Evolutionary conservation across 306 rosid species (phyloP), one percentile per base, ranked within the genome.

Genomic region (Lathyrus tuberosus): DNA sequence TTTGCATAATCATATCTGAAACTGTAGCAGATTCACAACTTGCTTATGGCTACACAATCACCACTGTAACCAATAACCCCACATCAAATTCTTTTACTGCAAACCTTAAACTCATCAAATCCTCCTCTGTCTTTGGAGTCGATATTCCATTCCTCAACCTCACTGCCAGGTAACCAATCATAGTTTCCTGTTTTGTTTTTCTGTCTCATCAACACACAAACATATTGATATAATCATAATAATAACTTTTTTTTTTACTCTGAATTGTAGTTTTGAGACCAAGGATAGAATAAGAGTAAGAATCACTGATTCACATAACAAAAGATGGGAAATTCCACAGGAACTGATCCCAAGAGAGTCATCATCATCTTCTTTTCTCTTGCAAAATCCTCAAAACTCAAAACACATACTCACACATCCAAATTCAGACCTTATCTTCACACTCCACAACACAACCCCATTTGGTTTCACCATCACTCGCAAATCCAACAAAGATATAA

Each of bases 271-370:
- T 66, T 85, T 83, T 37, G 91, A 92, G 70, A 78, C 66, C 8
- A 61, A 74, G 54, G 84, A 86, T 5, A 77, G 91, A 26, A 41
- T 92, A 18, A 81, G 96, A 56, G 69, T 92, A 37, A 71, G 80
- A 74, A 84, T 92, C 62, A 84, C 76, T 2, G 89, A 90, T 51
- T 67, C 93, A 14, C 15, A 48, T 2, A 41, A 73, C 2, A 70
- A 75, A 75, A 80, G 96, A 72, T 92, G 96, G 98, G 98, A 88
- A 76, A 65, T 92, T 49, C 98, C 91, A 7, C 51, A 79, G 47
- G 42, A 81, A 33, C 20, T 92, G 8, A 70, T 92, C 38, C 84
- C 93, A 4, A 82, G 81, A 66, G 74, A 43, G 0, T 48, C 49
- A 57, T 57, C 40, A 35, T 35, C 40, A 6, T 28, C 38, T 13